A percentile compares a stretch with the other conserved stretches of the same genome.
Conservation (phyloP, 2,329 filamentous ascomycete genomes). For the Fusarium sp. region DNA sequence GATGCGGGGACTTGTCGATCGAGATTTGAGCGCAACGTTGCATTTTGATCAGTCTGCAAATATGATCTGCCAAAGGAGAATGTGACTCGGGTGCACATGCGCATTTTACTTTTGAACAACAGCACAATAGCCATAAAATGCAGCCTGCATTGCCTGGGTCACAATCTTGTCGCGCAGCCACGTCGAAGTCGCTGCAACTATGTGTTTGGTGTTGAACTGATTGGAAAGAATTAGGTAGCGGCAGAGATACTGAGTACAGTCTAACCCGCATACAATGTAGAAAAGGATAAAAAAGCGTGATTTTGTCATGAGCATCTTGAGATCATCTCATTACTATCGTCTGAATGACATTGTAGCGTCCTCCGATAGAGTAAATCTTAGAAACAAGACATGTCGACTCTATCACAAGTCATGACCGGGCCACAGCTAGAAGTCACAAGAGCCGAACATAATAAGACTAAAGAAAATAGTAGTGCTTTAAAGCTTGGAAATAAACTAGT, state of each 20-base stretch:
- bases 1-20: neutral
- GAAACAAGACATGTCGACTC: neutral
- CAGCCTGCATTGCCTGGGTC: fast-evolving
- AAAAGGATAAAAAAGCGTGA: fast-evolving
- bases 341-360: too few relatives aligned
- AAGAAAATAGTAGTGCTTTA: neutral
- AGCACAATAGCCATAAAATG: fast-evolving
- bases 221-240: too few relatives aligned
- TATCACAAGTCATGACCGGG: neutral
- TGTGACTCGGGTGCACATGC: neutral
- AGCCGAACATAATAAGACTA: fast-evolving
- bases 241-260: fast-evolving
- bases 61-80: neutral
- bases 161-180: fast-evolving
- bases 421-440: too few relatives aligned
- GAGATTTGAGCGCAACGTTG: neutral
- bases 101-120: fast-evolving
- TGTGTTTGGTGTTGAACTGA: neutral
- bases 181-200: fast-evolving
- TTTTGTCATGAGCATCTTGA: neutral
- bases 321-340: neutral
- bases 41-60: neutral
- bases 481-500: fast-evolving
- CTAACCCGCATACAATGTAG: fast-evolving
- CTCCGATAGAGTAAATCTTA: fast-evolving